phyloP scores from a whole-genome alignment of 306 rosid genomes.

The Lathyrus aphaca region DNA sequence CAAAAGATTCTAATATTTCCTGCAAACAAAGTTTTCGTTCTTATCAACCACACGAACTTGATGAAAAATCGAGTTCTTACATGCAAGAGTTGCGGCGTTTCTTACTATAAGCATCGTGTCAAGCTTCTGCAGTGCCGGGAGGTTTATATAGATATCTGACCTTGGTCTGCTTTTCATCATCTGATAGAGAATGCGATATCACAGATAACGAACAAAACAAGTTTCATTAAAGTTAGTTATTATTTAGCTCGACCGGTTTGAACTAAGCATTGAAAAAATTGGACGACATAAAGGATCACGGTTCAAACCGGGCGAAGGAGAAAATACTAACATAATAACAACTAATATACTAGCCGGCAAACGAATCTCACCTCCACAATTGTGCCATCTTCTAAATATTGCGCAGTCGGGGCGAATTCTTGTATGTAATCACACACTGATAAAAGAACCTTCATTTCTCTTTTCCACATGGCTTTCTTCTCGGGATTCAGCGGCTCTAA shows the following conservation, averaged over 20 bases:
- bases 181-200: constrained; percentile 47
- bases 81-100: constrained; percentile 24
- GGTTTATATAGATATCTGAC: constrained; percentile 83
- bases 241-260: neutral
- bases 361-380: constrained; percentile 64
- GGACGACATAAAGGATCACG: neutral
- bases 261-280: neutral
- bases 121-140: constrained; percentile 91
- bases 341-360: neutral
- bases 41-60: constrained; percentile 3
- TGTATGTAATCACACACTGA: constrained; percentile 93
- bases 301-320: neutral
- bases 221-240: neutral
- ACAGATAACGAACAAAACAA: neutral
- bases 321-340: neutral
- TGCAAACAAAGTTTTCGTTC: constrained; percentile 37
- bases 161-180: constrained; percentile 85
- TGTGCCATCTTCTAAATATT: constrained; percentile 69
- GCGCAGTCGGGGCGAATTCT: constrained; percentile 77
- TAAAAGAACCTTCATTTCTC: constrained; percentile 89
- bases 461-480: constrained; percentile 94
- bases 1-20: constrained; percentile 83
- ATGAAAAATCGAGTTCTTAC: constrained; percentile 3
- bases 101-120: constrained; percentile 94
- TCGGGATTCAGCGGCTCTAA: constrained; percentile 81